A percentile compares a stretch with the other conserved stretches of the same genome.
Conservation (phyloP, 768 basidiomycete genomes). For the Mycena floridula region DNA sequence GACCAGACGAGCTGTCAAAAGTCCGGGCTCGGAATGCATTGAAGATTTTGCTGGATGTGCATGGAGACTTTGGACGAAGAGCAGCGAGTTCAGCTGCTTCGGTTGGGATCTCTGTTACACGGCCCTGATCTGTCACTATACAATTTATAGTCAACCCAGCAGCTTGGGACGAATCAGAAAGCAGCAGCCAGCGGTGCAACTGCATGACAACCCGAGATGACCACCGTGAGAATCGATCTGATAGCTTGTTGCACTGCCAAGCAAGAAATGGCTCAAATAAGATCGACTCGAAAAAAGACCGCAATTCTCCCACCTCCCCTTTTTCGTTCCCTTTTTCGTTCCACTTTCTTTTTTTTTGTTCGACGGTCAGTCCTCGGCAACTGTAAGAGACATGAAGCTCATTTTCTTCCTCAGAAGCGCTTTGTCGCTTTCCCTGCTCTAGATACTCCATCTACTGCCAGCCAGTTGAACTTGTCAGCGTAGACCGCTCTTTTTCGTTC, state of each 20-base stretch:
- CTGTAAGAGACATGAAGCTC: background rate
- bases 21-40: conserved; percentile 93
- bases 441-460: conserved; percentile 47
- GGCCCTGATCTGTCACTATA: background rate
- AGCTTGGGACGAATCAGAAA: background rate
- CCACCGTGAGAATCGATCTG: conserved; percentile 8
- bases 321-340: conserved; percentile 25
- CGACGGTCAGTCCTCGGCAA: conserved; percentile 35
- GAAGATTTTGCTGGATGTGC: conserved; percentile 84
- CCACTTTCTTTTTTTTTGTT: conserved; percentile 30
- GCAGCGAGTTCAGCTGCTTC: conserved; percentile 40
- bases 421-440: conserved; percentile 40
- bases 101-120: too few species aligned
- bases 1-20: conserved; percentile 78
- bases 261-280: conserved; percentile 35
- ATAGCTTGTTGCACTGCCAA: conserved; percentile 22
- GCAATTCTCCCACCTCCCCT: conserved; percentile 20
- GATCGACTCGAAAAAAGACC: background rate
- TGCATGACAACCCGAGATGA: conserved; percentile 16
- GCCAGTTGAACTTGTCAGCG: conserved; percentile 61
- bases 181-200: conserved; percentile 7
- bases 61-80: conserved; percentile 79
- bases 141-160: background rate
- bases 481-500: conserved; percentile 57
- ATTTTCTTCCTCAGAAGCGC: conserved; percentile 22